These are phyloP conservation scores for Neonectria sp. DNA, from an alignment of 2,329 filamentous ascomycete species.

Conservation along the genomic window DNA sequence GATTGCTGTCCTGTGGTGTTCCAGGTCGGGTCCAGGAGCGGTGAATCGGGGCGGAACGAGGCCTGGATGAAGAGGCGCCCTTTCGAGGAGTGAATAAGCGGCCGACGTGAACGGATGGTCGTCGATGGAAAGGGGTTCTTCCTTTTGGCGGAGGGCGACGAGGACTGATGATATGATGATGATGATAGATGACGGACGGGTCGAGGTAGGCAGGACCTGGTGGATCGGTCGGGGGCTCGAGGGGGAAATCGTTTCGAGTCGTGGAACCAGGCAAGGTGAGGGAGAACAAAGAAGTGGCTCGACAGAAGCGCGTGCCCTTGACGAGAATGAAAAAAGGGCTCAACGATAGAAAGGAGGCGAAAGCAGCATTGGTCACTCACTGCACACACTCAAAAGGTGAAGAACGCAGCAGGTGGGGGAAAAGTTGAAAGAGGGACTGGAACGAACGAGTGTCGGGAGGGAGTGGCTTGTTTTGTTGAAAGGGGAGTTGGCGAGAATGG, in stretches of 20 bases:
- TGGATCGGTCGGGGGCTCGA: slow-evolving; percentile 30
- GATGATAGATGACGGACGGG: slow-evolving; percentile 2
- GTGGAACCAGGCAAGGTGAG: slow-evolving; percentile 27
- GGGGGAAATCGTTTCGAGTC: slow-evolving; percentile 35
- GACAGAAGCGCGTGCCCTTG: slow-evolving; percentile 31
- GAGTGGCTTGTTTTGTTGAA: slow-evolving; percentile 60
- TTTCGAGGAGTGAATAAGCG: slow-evolving; percentile 16
- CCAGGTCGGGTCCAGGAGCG: slow-evolving; percentile 10
- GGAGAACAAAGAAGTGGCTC: slow-evolving; percentile 40
- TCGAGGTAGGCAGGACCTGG: slow-evolving; percentile 25
- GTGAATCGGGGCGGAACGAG: slow-evolving; percentile 21
- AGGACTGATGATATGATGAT: slow-evolving; percentile 17
- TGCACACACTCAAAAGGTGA: slow-evolving; percentile 38
- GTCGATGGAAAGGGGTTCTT: slow-evolving; percentile 27
- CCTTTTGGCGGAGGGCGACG: slow-evolving; percentile 27
- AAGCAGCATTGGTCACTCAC: slow-evolving; percentile 39
- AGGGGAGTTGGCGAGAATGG: slow-evolving; percentile 51
- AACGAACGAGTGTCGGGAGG: slow-evolving; percentile 56
- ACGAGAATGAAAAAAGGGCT: slow-evolving; percentile 33
- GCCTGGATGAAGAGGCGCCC: slow-evolving; percentile 9
- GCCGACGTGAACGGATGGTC: slow-evolving; percentile 21
- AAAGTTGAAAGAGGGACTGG: slow-evolving; percentile 57
- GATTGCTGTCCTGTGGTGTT: slow-evolving; percentile 17
- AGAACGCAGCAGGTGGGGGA: slow-evolving; percentile 49
- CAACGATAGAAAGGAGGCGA: slow-evolving; percentile 40